Evolutionary conservation across 2,329 filamentous ascomycete genomes (phyloP).

Genomic region (Cordyceps cicadae): DNA sequence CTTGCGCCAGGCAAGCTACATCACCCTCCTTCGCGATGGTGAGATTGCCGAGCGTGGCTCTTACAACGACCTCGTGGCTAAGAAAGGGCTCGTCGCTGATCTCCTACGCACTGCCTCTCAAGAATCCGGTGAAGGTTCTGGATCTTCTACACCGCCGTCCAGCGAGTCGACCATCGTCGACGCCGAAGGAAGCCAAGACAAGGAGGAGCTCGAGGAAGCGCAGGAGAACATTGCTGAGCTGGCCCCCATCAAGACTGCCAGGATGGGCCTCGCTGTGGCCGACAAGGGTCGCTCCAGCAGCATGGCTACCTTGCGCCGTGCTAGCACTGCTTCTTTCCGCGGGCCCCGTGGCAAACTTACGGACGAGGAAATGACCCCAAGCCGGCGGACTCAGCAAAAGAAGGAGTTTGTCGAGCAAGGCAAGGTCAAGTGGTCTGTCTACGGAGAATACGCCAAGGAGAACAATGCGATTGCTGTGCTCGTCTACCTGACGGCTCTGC

Average conservation of each 20-base stretch:
- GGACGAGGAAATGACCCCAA: conserved; percentile 69
- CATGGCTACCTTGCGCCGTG: conserved; percentile 73
- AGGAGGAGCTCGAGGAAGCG: conserved; percentile 64
- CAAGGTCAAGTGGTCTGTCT: conserved; percentile 94
- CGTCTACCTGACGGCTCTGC: conserved; percentile 68
- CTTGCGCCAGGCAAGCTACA: conserved; percentile 79
- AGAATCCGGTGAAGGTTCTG: conserved; percentile 37
- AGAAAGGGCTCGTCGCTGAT: conserved; percentile 83
- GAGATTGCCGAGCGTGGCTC: conserved; percentile 81
- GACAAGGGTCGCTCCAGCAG: conserved; percentile 58
- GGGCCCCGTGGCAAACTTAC: conserved; percentile 75
- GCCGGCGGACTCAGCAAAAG: conserved; percentile 75
- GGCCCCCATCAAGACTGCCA: conserved; percentile 56
- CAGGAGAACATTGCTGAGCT: conserved; percentile 71
- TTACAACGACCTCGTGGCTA: conserved; percentile 82
- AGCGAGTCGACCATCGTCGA: conserved; percentile 52
- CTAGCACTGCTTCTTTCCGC: conserved; percentile 83
- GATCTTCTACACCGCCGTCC: conserved; percentile 39
- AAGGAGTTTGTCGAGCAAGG: conserved; percentile 91
- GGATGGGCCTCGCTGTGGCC: conserved; percentile 31
- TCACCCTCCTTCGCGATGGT: conserved; percentile 75
- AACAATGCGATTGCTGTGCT: conserved; percentile 80
- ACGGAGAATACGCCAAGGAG: conserved; percentile 87
- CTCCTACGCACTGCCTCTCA: conserved; percentile 70
- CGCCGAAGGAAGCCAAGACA: conserved; percentile 43